Base-by-base conservation (phyloP, 176 grass and related monocot genomes). In the Lolium rigidum region DNA sequence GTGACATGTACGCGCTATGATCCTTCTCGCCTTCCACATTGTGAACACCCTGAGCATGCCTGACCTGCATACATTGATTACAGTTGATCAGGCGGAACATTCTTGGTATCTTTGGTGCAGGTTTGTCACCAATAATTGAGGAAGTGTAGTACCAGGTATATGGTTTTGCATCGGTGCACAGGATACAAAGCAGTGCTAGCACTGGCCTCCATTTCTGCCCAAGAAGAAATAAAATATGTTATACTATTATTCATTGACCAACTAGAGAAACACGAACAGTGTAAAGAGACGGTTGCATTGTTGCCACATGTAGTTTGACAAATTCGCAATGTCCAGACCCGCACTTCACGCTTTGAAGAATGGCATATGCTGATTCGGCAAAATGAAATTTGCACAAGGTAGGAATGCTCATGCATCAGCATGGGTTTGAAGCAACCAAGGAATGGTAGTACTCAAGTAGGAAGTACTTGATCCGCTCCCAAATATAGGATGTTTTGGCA, bases 31-130 rank as follows among this genome's bases (percentile, higher is more conserved):
- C 97, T 10, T 82, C 90, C 21, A 96, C 97, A 60, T 99, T 99
- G 88, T 99, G 97, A 80, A 94, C 64, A 47, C 97, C 97, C 89
- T 99, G 97, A 57, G 94, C 97, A 82, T 99, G 97, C 87, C 97
- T 99, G 58, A 99, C 90, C 97, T 99, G 81, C 74, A 5, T 14
- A 2, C 11, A 41, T 76, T 28, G 12, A 18, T 50, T 11, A 10
- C 10, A 31, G 47, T 5, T 38, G 51, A 21, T n/a, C 14, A 82
- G 15, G 63, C 9, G 18, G 1, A 39, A n/a, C 81, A 26, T 58
- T 51, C 1, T 37, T 44, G 4, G 14, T 10, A 14, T 15, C 18
- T 43, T 44, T 50, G 3, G 43, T 14, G 39, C 47, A 81, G 26
- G 64, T 4, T 11, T 41, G 51, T 10, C 10, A 7, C 2, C 0